A percentile compares a stretch with the other conserved stretches of the same genome.
Evolutionary conservation across 2,329 filamentous ascomycete species (phyloP).

Genomic region (Fusarium coicis): DNA sequence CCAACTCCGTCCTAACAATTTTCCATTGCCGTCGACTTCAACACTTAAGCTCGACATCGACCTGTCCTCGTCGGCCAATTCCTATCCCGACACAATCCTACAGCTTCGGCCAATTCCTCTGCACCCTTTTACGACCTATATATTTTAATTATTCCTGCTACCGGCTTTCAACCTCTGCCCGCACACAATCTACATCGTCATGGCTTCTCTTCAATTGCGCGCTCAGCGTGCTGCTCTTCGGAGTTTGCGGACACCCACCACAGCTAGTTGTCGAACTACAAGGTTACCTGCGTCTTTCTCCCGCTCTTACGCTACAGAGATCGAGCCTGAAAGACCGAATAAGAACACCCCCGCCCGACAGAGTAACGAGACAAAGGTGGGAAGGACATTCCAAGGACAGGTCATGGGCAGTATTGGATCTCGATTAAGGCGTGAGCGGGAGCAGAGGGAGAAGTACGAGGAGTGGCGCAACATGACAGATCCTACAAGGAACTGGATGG

Average conservation of each 20-base stretch:
- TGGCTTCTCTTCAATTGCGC: conserved; percentile 50
- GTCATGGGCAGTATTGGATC: conserved; percentile 68
- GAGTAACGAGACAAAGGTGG: conserved; percentile 53
- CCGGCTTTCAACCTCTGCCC: conserved; percentile 17
- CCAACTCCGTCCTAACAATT: conserved; percentile 45
- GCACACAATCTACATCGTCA: conserved; percentile 8
- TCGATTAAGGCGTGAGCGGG: conserved; percentile 64
- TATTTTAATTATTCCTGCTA: neutral
- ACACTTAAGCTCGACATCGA: conserved; percentile 35
- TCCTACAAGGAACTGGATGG: conserved; percentile 59
- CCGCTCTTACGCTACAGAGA: conserved; percentile 50
- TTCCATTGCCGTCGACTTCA: conserved; percentile 40
- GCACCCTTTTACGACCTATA: neutral
- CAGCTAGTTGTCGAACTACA: conserved; percentile 24
- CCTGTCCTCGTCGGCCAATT: conserved; percentile 13
- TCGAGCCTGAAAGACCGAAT: conserved; percentile 50
- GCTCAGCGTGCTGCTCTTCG: conserved; percentile 47
- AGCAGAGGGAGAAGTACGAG: conserved; percentile 63
- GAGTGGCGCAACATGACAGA: conserved; percentile 54
- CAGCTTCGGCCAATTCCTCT: neutral
- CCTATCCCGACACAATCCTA: neutral
- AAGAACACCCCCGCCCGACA: conserved; percentile 42
- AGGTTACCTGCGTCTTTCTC: conserved; percentile 23
- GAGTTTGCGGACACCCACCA: conserved; percentile 41
- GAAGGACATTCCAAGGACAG: conserved; percentile 65